phyloP scores from a whole-genome alignment of 257 asterid genomes.

The Thymus quinquecostatus region DNA sequence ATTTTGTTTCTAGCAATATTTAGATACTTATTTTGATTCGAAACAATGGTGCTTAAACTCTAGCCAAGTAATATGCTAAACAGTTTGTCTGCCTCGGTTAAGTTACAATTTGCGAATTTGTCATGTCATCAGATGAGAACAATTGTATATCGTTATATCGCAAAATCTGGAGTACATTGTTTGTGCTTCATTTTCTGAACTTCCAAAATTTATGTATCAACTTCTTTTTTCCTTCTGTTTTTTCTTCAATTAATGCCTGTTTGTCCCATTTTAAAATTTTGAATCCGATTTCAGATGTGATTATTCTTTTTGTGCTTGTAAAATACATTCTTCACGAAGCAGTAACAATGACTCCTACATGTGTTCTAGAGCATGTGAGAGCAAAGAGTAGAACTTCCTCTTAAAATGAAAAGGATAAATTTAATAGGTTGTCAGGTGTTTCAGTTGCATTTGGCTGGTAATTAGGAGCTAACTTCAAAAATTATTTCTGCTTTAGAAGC shows the following conservation, averaged over 20 bases:
- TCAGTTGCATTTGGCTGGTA: constrained; percentile 12
- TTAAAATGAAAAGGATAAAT: not conserved
- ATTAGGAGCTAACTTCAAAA: not conserved
- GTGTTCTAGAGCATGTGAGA: not conserved
- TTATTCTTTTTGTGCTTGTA: constrained; percentile 1
- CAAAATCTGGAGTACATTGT: too few relatives aligned
- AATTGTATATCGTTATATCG: too few relatives aligned
- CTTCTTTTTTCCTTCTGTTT: not conserved
- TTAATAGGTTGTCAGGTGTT: not conserved
- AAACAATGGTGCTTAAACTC: too few relatives aligned
- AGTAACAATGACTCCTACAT: not conserved
- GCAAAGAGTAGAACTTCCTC: not conserved
- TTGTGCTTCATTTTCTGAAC: not conserved
- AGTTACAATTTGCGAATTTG: too few relatives aligned
- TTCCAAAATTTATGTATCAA: not conserved
- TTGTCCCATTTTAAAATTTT: not conserved
- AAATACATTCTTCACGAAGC: not conserved
- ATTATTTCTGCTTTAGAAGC: too few relatives aligned
- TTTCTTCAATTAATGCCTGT: not conserved
- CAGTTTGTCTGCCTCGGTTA: too few relatives aligned
- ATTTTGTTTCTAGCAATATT: too few relatives aligned
- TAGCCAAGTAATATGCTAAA: too few relatives aligned
- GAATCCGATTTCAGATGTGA: not conserved
- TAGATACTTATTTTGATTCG: too few relatives aligned
- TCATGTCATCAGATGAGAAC: too few relatives aligned